Conservation (phyloP, 768 basidiomycete species). For the Russula foetens region DNA sequence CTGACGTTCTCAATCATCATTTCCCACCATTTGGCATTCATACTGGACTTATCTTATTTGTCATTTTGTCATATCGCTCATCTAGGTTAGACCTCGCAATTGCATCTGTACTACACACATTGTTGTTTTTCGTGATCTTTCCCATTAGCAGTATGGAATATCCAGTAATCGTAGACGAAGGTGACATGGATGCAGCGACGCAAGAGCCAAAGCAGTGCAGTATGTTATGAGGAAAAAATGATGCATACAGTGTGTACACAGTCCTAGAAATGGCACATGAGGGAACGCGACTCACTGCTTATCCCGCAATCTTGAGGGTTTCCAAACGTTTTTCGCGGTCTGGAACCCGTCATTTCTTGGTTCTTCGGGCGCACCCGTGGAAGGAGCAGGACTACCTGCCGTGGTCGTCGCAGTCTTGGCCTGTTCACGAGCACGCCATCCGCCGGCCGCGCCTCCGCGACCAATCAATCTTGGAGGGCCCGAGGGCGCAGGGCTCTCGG, state of each 20-base stretch:
- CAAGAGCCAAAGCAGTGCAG: not conserved
- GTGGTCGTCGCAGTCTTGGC: slow-evolving; percentile 32
- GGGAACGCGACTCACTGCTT: not conserved
- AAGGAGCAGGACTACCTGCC: slow-evolving; percentile 31
- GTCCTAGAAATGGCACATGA: not conserved
- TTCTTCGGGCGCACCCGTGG: not conserved
- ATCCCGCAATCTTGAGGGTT: slow-evolving; percentile 20
- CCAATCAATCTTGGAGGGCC: slow-evolving; percentile 24
- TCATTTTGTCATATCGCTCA: not conserved
- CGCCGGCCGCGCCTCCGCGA: slow-evolving; percentile 28
- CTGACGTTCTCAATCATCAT: not conserved
- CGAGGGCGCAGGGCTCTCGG: slow-evolving; percentile 43
- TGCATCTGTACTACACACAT: slow-evolving; percentile 13
- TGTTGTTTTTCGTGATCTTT: slow-evolving; percentile 7
- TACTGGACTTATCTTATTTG: not conserved
- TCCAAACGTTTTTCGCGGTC: slow-evolving; percentile 41
- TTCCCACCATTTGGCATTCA: not conserved
- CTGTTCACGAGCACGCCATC: slow-evolving; percentile 55
- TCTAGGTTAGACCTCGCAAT: slow-evolving; percentile 1
- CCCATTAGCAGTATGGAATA: slow-evolving; percentile 1
- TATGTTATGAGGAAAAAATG: not conserved
- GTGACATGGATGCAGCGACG: not conserved
- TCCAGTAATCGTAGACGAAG: slow-evolving; percentile 6
- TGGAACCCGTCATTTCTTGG: slow-evolving; percentile 61
- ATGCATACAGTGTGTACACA: not conserved